Percentiles rank a stretch among this genome's conserved stretches.
Conservation (phyloP, 2,329 filamentous ascomycete genomes). For the Cladosporium oxysporum region DNA sequence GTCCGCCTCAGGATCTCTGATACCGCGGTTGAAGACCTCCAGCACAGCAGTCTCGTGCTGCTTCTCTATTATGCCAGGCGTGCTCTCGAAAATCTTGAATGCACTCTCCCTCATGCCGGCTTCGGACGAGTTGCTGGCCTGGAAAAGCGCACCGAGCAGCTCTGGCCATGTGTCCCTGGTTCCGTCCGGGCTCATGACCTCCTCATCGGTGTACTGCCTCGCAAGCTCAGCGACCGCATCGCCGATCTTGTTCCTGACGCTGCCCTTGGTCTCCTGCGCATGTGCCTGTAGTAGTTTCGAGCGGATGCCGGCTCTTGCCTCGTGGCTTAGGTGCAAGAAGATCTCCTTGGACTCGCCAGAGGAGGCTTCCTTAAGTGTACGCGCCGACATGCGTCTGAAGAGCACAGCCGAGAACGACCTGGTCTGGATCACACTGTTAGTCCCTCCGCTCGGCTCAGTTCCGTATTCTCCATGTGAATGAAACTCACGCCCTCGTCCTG, state of each 20-base stretch:
- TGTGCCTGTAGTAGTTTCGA: slow-evolving; percentile 80
- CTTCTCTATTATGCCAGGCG: slow-evolving; percentile 91
- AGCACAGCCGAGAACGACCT: slow-evolving; percentile 91
- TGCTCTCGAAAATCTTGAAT: slow-evolving; percentile 93
- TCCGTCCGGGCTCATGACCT: slow-evolving; percentile 34
- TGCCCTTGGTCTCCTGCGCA: slow-evolving; percentile 68
- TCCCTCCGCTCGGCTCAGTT: not conserved
- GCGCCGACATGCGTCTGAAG: slow-evolving; percentile 89
- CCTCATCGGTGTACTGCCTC: slow-evolving; percentile 86
- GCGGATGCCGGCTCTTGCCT: slow-evolving; percentile 76
- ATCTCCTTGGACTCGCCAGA: slow-evolving; percentile 75
- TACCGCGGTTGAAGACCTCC: slow-evolving; percentile 84
- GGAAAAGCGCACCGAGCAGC: slow-evolving; percentile 80
- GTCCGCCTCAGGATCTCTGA: slow-evolving; percentile 83
- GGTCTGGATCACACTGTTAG: slow-evolving; percentile 56
- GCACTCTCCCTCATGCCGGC: slow-evolving; percentile 85
- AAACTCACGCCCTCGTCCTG: slow-evolving; percentile 68
- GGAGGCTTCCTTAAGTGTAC: slow-evolving; percentile 72
- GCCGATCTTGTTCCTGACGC: slow-evolving; percentile 90
- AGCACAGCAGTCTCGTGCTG: slow-evolving; percentile 92
- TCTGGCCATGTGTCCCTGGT: slow-evolving; percentile 75
- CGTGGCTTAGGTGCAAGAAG: slow-evolving; percentile 75
- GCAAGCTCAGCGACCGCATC: slow-evolving; percentile 97
- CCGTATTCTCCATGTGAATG: not conserved
- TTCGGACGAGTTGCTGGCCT: slow-evolving; percentile 83